Percentiles rank a stretch among this genome's conserved stretches.
Evolutionary conservation across 352 stramenopile genomes (phyloP).

Genomic region (Phytopythium vexans): DNA sequence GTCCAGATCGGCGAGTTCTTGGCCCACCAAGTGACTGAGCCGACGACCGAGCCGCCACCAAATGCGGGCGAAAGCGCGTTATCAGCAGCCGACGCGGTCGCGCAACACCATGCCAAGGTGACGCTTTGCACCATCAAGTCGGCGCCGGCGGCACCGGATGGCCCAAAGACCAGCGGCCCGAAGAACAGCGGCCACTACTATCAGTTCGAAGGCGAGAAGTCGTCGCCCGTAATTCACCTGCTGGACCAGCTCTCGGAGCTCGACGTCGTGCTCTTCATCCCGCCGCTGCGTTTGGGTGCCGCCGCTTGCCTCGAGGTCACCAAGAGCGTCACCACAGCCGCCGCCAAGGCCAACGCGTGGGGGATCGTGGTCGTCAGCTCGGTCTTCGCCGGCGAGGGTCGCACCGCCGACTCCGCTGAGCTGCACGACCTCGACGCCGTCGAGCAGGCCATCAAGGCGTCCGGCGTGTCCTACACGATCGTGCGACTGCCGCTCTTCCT

Average conservation of each 20-base stretch:
- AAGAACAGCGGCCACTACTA: slow-evolving; percentile 15
- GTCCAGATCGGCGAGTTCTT: slow-evolving; percentile 64
- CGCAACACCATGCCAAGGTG: slow-evolving; percentile 52
- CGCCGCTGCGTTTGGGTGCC: slow-evolving; percentile 47
- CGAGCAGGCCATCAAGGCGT: slow-evolving; percentile 55
- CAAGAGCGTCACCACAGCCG: slow-evolving; percentile 45
- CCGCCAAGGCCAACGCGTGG: slow-evolving; percentile 49
- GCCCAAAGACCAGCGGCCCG: slow-evolving; percentile 5
- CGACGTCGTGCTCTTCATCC: slow-evolving; percentile 73
- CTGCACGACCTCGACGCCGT: slow-evolving; percentile 63
- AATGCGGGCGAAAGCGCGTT: slow-evolving; percentile 48
- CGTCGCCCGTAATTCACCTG: slow-evolving; percentile 52
- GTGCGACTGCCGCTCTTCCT: slow-evolving; percentile 72
- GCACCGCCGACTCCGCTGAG: slow-evolving; percentile 3
- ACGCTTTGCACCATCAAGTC: slow-evolving; percentile 74
- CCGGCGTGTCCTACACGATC: slow-evolving; percentile 55
- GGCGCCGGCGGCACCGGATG: slow-evolving; percentile 11
- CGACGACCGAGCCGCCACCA: slow-evolving; percentile 17
- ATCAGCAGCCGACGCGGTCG: slow-evolving; percentile 24
- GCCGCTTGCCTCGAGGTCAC: slow-evolving; percentile 57
- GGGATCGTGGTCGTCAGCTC: slow-evolving; percentile 73
- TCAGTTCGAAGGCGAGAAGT: slow-evolving; percentile 28
- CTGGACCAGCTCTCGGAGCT: slow-evolving; percentile 54
- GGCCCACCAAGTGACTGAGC: slow-evolving; percentile 54
- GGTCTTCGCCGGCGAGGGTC: slow-evolving; percentile 43